A percentile compares a stretch with the other conserved stretches of the same genome.
phyloP scores from a whole-genome alignment of 2,329 filamentous ascomycete genomes.

The Sclerotinia sclerotiorum region DNA sequence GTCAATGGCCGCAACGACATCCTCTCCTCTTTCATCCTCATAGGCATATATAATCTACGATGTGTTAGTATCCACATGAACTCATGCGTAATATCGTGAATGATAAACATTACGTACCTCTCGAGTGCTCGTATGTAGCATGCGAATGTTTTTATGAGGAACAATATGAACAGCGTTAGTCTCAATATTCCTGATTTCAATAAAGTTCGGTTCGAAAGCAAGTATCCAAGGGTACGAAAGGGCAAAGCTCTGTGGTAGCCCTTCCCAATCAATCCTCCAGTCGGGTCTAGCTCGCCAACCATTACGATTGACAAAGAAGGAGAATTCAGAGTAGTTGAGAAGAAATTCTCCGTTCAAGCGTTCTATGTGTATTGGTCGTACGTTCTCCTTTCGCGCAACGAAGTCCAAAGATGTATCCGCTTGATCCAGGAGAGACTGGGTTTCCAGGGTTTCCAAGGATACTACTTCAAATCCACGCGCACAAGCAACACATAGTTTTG shows the following conservation, averaged over 20 bases:
- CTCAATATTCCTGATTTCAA: constrained; percentile 94
- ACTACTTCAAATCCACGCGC: constrained; percentile 96
- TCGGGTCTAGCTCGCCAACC: constrained; percentile 95
- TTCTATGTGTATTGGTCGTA: constrained; percentile 95
- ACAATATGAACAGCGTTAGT: constrained; percentile 94
- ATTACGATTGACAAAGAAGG: constrained; percentile 98
- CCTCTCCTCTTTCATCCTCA: constrained; percentile 90
- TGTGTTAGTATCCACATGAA: constrained; percentile 29
- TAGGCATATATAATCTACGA: constrained; percentile 91
- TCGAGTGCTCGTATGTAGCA: constrained; percentile 95
- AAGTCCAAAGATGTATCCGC: constrained; percentile 98
- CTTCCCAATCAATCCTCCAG: constrained; percentile 98
- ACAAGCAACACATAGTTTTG: constrained; percentile 94
- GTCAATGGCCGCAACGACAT: constrained; percentile 91
- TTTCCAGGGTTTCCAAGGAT: constrained; percentile 94
- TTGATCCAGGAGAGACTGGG: constrained; percentile 93
- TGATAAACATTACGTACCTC: constrained; percentile 63
- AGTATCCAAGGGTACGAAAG: constrained; percentile 96
- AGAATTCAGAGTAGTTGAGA: constrained; percentile 97
- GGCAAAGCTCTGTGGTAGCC: constrained; percentile 85
- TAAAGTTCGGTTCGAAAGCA: constrained; percentile 95
- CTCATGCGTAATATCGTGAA: constrained; percentile 7
- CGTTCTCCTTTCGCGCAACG: constrained; percentile 87
- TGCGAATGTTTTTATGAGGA: constrained; percentile 92
- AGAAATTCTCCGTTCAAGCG: constrained; percentile 95